Evolutionary conservation across 1,284 basidiomycete genomes (phyloP).

Genomic region (Microstroma glucosiphilum): DNA sequence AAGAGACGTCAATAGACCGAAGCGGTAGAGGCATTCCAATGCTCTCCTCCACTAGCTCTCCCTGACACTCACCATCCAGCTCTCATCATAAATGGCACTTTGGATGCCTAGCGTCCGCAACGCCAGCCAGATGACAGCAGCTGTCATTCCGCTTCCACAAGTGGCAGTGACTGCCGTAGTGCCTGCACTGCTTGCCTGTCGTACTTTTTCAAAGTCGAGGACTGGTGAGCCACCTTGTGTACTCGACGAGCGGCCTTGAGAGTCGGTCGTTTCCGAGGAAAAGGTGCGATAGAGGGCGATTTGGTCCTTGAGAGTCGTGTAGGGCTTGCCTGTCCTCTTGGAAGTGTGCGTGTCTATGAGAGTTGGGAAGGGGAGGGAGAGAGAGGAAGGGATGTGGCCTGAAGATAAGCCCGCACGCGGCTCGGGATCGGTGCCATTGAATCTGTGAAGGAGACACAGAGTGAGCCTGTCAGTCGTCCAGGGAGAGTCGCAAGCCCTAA

Average conservation of each 20-base stretch:
- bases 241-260: too few species aligned
- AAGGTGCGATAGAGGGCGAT: slow-evolving; percentile 43
- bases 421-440: slow-evolving; percentile 70
- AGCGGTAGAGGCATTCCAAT: too few species aligned
- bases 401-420: slow-evolving; percentile 79
- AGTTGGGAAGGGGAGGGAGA: slow-evolving; percentile 73
- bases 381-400: slow-evolving; percentile 85
- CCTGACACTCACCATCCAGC: not conserved
- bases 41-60: too few species aligned
- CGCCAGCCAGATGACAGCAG: slow-evolving; percentile 83
- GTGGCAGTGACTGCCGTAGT: slow-evolving; percentile 31
- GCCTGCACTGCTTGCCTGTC: slow-evolving; percentile 35
- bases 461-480: too few species aligned
- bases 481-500: too few species aligned
- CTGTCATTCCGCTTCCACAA: slow-evolving; percentile 77
- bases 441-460: slow-evolving; percentile 51
- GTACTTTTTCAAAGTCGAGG: slow-evolving; percentile 32
- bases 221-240: not conserved
- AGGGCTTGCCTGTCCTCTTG: slow-evolving; percentile 19
- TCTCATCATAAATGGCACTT: slow-evolving; percentile 71
- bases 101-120: slow-evolving; percentile 63
- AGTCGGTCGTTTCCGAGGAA: slow-evolving; percentile 52
- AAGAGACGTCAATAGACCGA: too few species aligned
- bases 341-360: slow-evolving; percentile 62
- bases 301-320: slow-evolving; percentile 43